A percentile compares a stretch with the other conserved stretches of the same genome.
Conservation (phyloP, 106 monocot genomes). For the Platanthera zijinensis region DNA sequence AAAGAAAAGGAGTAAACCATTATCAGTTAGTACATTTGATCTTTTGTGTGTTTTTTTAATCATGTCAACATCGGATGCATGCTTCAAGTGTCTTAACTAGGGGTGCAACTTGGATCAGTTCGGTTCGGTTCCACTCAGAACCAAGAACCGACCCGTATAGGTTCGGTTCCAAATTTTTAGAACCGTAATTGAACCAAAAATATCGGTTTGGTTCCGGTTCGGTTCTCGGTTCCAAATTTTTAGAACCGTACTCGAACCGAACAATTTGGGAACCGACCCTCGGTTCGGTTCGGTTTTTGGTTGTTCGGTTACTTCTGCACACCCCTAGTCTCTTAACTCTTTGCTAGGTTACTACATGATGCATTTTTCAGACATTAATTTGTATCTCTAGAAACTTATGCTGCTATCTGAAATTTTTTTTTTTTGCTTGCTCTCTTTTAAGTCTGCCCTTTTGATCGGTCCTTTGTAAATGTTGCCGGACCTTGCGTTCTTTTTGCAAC, state of each 20-base stretch:
- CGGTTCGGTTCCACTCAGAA: no score
- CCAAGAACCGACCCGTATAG: no score
- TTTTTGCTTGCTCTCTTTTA: not conserved
- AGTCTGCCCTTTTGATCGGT: conserved; percentile 72
- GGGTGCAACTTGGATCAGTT: no score
- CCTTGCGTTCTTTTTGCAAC: conserved; percentile 98
- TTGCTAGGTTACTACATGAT: not conserved
- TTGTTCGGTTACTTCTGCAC: no score
- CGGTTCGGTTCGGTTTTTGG: no score
- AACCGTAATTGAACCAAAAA: no score
- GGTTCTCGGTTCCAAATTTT: no score
- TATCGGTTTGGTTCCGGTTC: no score
- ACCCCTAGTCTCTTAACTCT: not conserved
- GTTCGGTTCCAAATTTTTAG: no score
- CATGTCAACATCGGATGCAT: not conserved
- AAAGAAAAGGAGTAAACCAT: not conserved
- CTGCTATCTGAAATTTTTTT: not conserved
- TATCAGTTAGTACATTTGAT: not conserved
- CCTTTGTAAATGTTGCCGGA: conserved; percentile 77
- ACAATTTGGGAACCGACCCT: no score
- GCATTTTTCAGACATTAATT: not conserved
- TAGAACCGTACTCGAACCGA: no score
- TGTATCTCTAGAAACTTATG: not conserved
- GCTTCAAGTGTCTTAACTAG: not conserved
- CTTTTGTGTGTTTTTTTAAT: not conserved